Evolutionary conservation across 1,139 yeast genomes (phyloP).

Genomic region (Blastobotrys aristatus): DNA sequence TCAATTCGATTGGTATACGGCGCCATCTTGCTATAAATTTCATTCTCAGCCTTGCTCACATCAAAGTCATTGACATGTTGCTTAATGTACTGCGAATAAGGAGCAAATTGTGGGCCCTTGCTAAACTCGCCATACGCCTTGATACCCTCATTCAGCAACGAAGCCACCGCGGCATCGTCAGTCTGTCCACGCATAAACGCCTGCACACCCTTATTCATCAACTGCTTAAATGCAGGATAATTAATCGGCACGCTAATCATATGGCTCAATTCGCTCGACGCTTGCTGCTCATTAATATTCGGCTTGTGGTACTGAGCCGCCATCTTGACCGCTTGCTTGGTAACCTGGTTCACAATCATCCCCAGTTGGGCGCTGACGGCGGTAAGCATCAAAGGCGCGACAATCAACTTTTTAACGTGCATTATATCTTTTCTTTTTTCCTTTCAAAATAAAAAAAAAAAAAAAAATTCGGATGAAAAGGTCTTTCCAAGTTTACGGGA

Average conservation of each 20-base stretch:
- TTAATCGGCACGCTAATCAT: slow-evolving; percentile 21
- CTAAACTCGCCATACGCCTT: slow-evolving; percentile 22
- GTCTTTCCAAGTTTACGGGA: too few species aligned
- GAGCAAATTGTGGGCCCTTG: slow-evolving; percentile 23
- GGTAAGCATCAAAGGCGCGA: slow-evolving; percentile 12
- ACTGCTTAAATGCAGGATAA: slow-evolving; percentile 21
- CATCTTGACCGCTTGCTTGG: slow-evolving; percentile 15
- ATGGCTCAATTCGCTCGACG: slow-evolving; percentile 26
- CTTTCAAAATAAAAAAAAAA: slow-evolving; percentile 7
- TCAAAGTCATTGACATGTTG: slow-evolving; percentile 23
- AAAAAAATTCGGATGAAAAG: too few species aligned
- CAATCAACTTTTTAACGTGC: slow-evolving; percentile 2
- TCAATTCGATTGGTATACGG: slow-evolving; percentile 10
- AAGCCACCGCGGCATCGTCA: slow-evolving; percentile 11
- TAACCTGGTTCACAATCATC: slow-evolving; percentile 11
- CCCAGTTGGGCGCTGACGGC: slow-evolving; percentile 17
- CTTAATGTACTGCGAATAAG: slow-evolving; percentile 24
- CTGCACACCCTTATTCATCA: slow-evolving; percentile 18
- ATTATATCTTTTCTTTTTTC: neutral
- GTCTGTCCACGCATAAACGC: slow-evolving; percentile 14
- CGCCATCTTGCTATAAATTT: slow-evolving; percentile 10
- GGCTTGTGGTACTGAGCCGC: slow-evolving; percentile 14
- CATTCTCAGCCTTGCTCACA: slow-evolving; percentile 14
- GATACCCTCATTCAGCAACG: slow-evolving; percentile 18
- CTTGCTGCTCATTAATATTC: slow-evolving; percentile 20